phyloP scores from a whole-genome alignment of 1,284 basidiomycete genomes.

The Hortiboletus rubellus region DNA sequence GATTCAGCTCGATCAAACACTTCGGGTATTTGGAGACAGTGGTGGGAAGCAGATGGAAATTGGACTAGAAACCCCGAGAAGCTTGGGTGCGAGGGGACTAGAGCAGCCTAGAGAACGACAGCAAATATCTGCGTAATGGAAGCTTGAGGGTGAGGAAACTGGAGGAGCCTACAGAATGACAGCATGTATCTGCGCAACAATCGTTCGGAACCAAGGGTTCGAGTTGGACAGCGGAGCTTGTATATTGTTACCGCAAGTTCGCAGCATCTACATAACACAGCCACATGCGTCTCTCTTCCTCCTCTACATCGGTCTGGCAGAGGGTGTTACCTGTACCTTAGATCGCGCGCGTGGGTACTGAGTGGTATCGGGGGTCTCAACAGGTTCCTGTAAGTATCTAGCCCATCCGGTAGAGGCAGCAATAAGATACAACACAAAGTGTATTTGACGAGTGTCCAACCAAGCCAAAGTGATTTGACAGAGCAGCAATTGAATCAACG shows the following conservation, averaged over 20 bases:
- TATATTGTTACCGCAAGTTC: neutral
- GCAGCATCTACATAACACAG: neutral
- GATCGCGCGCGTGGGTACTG: neutral
- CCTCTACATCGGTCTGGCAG: neutral
- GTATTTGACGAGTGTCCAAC: neutral
- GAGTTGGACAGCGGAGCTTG: too few relatives aligned
- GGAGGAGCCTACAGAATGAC: neutral
- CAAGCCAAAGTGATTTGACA: neutral
- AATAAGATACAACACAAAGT: neutral
- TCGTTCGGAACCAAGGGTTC: neutral
- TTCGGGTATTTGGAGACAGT: constrained; percentile 14
- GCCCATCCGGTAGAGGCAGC: neutral
- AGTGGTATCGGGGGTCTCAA: neutral
- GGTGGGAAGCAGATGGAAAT: neutral
- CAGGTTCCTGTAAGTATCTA: neutral
- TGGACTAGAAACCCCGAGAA: neutral
- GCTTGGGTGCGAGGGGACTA: neutral
- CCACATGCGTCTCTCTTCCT: neutral
- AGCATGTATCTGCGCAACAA: neutral
- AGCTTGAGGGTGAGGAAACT: neutral
- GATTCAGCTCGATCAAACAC: constrained; percentile 23
- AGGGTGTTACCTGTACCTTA: neutral
- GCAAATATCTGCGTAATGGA: neutral
- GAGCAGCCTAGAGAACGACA: neutral
- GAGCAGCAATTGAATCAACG: neutral